phyloP scores from a whole-genome alignment of 805 yeast genomes.

The Zygotorulaspora chibaensis region DNA sequence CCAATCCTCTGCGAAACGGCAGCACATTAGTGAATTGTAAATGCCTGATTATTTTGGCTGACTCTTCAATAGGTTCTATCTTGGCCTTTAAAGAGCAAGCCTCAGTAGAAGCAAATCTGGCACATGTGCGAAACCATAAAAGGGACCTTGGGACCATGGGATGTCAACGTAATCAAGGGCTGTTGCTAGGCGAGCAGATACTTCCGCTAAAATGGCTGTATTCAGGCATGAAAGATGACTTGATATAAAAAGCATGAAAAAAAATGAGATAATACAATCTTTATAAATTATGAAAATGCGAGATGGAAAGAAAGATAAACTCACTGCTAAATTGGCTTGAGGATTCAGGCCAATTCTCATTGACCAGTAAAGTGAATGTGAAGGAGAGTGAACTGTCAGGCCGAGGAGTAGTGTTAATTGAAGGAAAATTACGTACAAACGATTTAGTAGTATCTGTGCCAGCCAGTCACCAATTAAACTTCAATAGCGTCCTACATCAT shows the following conservation, averaged over 20 bases:
- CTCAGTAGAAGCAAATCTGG: conserved; percentile 2
- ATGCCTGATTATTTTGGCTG: conserved; percentile 41
- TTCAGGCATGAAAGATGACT: too few relatives aligned
- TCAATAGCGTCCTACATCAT: conserved; percentile 47
- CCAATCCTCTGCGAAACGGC: conserved; percentile 47
- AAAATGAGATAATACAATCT: too few relatives aligned
- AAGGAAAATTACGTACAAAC: conserved; percentile 34
- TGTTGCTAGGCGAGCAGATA: too few relatives aligned
- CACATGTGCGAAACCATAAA: background rate
- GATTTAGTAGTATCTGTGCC: conserved; percentile 55
- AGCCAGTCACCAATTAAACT: conserved; percentile 54
- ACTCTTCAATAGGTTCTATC: conserved; percentile 33
- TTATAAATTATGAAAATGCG: background rate
- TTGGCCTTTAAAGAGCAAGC: conserved; percentile 8
- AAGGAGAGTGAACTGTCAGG: conserved; percentile 48
- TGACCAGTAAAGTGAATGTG: conserved; percentile 43
- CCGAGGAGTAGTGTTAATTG: conserved; percentile 52
- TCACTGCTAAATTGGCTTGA: conserved; percentile 35
- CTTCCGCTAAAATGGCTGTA: too few relatives aligned
- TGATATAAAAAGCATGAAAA: too few relatives aligned
- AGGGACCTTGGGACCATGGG: too few relatives aligned
- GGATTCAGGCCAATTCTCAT: conserved; percentile 22
- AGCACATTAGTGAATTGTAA: conserved; percentile 39
- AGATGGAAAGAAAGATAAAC: conserved; percentile 20
- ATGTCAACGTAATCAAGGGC: too few relatives aligned